These are phyloP conservation scores for Wallemia mellicola DNA, from an alignment of 1,284 basidiomycete species.

Conservation along the genomic window DNA sequence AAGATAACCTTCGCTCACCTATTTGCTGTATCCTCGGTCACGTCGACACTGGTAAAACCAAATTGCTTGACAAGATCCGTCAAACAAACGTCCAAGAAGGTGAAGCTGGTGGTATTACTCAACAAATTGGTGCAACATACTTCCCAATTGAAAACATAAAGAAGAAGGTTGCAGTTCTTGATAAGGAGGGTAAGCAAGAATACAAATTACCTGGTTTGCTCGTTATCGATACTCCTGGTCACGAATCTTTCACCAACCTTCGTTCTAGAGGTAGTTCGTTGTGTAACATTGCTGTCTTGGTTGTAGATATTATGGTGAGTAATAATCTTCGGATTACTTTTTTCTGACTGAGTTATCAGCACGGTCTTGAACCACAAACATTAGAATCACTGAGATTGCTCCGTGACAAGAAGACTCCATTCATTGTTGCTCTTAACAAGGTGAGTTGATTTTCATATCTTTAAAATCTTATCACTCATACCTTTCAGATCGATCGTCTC, in stretches of 20 bases:
- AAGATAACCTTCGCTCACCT: slow-evolving; percentile 74
- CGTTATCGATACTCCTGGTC: slow-evolving; percentile 93
- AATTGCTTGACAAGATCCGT: slow-evolving; percentile 93
- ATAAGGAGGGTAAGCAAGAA: slow-evolving; percentile 57
- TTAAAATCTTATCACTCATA: slow-evolving; percentile 4
- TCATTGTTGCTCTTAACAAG: slow-evolving; percentile 98
- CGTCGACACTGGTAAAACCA: slow-evolving; percentile 99
- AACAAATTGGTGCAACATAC: slow-evolving; percentile 99
- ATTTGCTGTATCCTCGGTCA: slow-evolving; percentile 99
- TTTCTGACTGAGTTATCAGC: slow-evolving; percentile 21
- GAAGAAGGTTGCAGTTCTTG: slow-evolving; percentile 70
- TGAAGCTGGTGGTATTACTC: slow-evolving; percentile 97
- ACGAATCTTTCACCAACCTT: slow-evolving; percentile 97
- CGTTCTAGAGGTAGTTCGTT: slow-evolving; percentile 85
- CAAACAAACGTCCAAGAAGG: slow-evolving; percentile 99
- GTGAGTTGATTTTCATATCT: slow-evolving; percentile 10
- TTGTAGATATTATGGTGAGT: slow-evolving; percentile 83
- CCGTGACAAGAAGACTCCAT: slow-evolving; percentile 82
- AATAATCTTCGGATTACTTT: not conserved
- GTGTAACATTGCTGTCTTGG: slow-evolving; percentile 96
- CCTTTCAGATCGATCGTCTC: slow-evolving; percentile 62
- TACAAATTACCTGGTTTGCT: slow-evolving; percentile 94
- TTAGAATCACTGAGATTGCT: slow-evolving; percentile 81
- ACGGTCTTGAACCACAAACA: slow-evolving; percentile 91
- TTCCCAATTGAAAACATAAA: slow-evolving; percentile 94